These are phyloP conservation scores for Condylostoma magnum DNA, from an alignment of 169 alveolate species.

Conservation along the genomic window DNA sequence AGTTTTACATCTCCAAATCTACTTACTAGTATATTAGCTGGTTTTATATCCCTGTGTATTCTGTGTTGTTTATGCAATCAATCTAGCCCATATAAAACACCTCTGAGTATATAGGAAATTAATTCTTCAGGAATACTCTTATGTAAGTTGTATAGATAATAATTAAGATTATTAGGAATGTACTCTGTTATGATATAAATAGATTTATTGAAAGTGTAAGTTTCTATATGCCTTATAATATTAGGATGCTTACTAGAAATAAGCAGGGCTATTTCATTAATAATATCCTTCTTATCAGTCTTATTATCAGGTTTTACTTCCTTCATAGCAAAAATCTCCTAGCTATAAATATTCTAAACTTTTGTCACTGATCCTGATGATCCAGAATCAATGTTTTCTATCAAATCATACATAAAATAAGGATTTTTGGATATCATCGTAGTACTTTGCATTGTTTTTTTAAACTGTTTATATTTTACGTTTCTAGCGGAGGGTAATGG, in stretches of 20 bases:
- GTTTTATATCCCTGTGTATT: slow-evolving; percentile 90
- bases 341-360: not conserved
- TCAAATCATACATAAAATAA: too few species aligned
- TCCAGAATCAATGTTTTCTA: too few species aligned
- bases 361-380: too few species aligned
- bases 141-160: not conserved
- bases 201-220: not conserved
- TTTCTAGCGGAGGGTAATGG: too few species aligned
- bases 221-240: not conserved
- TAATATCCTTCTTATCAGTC: not conserved
- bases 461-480: too few species aligned
- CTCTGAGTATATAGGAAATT: slow-evolving; percentile 17
- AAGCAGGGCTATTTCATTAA: slow-evolving; percentile 21
- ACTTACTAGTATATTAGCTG: slow-evolving; percentile 82
- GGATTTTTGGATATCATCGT: too few species aligned
- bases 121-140: slow-evolving; percentile 8
- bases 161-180: slow-evolving; percentile 5
- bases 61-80: slow-evolving; percentile 37
- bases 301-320: not conserved
- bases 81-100: not conserved
- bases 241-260: not conserved
- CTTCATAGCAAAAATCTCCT: slow-evolving; percentile 11
- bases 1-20: slow-evolving; percentile 78
- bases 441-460: too few species aligned
- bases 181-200: not conserved